phyloP scores from a whole-genome alignment of 148 eudicot genomes.

The Rhododendron mucronatum region DNA sequence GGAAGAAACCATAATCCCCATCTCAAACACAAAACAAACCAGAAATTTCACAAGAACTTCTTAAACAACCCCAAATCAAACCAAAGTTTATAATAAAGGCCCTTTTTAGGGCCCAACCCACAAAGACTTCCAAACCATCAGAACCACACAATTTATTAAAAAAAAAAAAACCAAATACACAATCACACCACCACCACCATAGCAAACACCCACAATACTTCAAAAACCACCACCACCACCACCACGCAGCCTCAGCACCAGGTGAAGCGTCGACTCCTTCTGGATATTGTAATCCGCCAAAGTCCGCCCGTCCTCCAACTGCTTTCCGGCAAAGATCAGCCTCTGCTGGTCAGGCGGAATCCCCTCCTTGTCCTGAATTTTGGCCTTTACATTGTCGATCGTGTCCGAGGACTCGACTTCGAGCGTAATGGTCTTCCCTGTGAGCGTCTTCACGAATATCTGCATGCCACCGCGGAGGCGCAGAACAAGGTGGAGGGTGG shows the following conservation, averaged over 20 bases:
- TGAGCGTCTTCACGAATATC: not conserved
- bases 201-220: not conserved
- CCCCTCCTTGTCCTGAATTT: not conserved
- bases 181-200: not conserved
- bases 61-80: not conserved
- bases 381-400: not conserved
- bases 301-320: not conserved
- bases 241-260: not conserved
- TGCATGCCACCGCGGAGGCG: conserved; percentile 14
- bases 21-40: not conserved
- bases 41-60: not conserved
- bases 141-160: no score
- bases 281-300: not conserved
- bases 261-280: not conserved
- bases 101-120: not conserved
- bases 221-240: not conserved
- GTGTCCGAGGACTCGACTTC: not conserved
- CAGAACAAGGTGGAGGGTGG: conserved; percentile 10
- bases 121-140: no score
- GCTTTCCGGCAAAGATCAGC: not conserved
- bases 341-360: not conserved
- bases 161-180: not conserved
- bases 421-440: not conserved
- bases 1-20: not conserved
- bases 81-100: not conserved